These are phyloP conservation scores for Crotalaria pallida DNA, from an alignment of 306 rosid species.

Conservation along the genomic window DNA sequence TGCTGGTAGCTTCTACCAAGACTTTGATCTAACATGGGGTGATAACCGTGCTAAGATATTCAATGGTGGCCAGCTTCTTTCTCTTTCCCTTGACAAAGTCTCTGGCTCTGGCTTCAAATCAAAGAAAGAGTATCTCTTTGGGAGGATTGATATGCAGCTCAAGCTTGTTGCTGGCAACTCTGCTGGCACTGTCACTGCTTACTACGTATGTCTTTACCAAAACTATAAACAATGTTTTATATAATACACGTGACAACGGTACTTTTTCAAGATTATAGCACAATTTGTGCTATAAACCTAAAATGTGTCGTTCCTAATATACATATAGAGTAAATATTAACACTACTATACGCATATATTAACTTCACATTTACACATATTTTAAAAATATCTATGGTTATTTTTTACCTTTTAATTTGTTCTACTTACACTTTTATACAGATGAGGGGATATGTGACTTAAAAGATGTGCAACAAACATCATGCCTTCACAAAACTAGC, in stretches of 20 bases:
- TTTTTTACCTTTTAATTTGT: too few species aligned
- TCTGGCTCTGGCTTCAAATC: constrained; percentile 88
- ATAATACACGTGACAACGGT: too few species aligned
- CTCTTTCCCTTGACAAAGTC: constrained; percentile 59
- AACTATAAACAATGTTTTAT: not conserved
- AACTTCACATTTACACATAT: too few species aligned
- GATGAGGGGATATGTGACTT: not conserved
- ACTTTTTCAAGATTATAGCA: too few species aligned
- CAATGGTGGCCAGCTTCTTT: constrained; percentile 57
- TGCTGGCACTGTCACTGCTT: constrained; percentile 84
- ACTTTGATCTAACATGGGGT: constrained; percentile 66
- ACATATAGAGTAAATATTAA: too few species aligned
- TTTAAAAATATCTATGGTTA: too few species aligned
- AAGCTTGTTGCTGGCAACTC: constrained; percentile 78
- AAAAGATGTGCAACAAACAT: not conserved
- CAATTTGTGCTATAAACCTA: too few species aligned
- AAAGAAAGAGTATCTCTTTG: constrained; percentile 55
- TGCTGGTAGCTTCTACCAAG: constrained; percentile 56
- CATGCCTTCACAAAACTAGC: not conserved
- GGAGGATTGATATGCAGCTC: constrained; percentile 70
- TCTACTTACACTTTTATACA: not conserved
- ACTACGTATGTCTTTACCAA: constrained; percentile 42
- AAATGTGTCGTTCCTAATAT: too few species aligned
- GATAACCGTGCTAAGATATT: constrained; percentile 50
- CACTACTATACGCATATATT: not conserved